These are phyloP conservation scores for Suillus tomentosus DNA, from an alignment of 768 basidiomycete species.

Conservation along the genomic window DNA sequence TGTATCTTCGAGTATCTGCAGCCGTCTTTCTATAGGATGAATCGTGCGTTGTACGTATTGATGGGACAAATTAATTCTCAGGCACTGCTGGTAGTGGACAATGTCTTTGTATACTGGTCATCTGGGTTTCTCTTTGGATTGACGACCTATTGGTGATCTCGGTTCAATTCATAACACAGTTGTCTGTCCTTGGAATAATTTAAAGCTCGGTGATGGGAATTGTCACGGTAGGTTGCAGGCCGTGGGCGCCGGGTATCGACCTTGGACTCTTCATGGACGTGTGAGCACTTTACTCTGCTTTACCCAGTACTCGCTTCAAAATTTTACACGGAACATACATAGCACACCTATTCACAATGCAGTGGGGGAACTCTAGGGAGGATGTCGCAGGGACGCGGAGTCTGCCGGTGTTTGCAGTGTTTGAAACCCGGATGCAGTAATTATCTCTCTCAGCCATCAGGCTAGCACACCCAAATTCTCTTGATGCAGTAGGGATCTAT, in stretches of 20 bases:
- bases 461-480: too few relatives aligned
- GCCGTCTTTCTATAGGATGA: not conserved
- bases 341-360: not conserved
- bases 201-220: not conserved
- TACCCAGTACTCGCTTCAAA: not conserved
- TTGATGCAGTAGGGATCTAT: too few relatives aligned
- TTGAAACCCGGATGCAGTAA: too few relatives aligned
- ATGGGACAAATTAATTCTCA: not conserved
- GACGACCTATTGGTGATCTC: not conserved
- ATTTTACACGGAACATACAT: not conserved
- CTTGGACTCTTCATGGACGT: not conserved
- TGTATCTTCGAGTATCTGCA: not conserved
- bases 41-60: not conserved
- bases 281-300: not conserved
- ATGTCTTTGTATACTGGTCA: not conserved
- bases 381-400: too few relatives aligned
- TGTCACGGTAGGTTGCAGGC: too few relatives aligned
- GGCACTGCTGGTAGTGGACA: not conserved
- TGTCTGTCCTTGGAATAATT: not conserved
- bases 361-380: too few relatives aligned
- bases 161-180: too few relatives aligned
- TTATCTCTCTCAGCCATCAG: too few relatives aligned
- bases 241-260: not conserved
- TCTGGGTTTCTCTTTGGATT: not conserved
- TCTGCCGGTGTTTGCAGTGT: too few relatives aligned